Percentiles rank a stretch among this genome's conserved stretches.
These are phyloP conservation scores for Adiantum capillusveneris DNA, from an alignment of 75 land plant species.

Conservation along the genomic window DNA sequence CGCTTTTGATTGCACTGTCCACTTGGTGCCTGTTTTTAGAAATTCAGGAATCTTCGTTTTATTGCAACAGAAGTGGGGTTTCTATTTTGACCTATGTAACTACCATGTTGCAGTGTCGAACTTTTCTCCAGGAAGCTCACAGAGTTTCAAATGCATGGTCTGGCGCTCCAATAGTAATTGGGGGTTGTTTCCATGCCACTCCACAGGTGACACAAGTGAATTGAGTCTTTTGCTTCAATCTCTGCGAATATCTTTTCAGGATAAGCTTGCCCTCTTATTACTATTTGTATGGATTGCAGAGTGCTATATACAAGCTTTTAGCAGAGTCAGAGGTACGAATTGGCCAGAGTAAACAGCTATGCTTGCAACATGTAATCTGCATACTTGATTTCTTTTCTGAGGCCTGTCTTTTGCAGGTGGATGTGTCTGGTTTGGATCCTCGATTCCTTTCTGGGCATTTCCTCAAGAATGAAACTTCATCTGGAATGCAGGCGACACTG, in stretches of 20 bases:
- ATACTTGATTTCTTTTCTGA: too few relatives aligned
- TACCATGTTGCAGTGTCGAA: constrained; percentile 16
- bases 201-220: constrained; percentile 74
- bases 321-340: constrained; percentile 43
- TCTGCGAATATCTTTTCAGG: too few relatives aligned
- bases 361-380: too few relatives aligned
- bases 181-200: constrained; percentile 75
- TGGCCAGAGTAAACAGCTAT: too few relatives aligned
- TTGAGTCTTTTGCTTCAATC: too few relatives aligned
- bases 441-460: constrained; percentile 24
- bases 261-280: too few relatives aligned
- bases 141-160: constrained; percentile 54
- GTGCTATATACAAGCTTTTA: constrained; percentile 49
- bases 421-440: constrained; percentile 24
- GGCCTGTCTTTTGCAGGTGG: constrained; percentile 14
- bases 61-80: too few relatives aligned
- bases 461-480: too few relatives aligned
- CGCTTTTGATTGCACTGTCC: too few relatives aligned
- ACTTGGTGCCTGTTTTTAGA: too few relatives aligned
- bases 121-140: constrained; percentile 51
- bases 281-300: constrained; percentile 33
- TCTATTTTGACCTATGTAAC: too few relatives aligned
- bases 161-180: constrained; percentile 64
- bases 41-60: too few relatives aligned
- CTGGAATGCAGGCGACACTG: constrained; percentile 2